Evolutionary conservation across 1,139 yeast species (phyloP), one percentile per base, ranked within the genome.

Genomic region (Magnusiomyces suaveolens): DNA sequence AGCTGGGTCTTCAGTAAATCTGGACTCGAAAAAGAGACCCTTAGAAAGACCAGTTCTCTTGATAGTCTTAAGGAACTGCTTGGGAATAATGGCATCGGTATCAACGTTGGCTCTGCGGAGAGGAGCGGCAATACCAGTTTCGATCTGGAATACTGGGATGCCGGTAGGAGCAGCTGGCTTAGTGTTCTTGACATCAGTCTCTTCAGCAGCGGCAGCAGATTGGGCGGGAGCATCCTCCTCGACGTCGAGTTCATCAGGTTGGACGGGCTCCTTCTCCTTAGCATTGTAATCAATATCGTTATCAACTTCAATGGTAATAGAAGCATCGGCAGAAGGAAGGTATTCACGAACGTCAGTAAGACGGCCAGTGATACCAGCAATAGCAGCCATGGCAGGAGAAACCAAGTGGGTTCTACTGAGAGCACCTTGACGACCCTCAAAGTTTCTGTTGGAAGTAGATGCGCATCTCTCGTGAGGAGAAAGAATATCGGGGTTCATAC

Each of bases 331-430:
- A 56, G 75, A 71, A 61, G 80, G 85, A 58, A 82, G 76, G 69
- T 79, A 87, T 58, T 87, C 85, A 72, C 98, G 84, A 62, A 89
- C 90, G 69, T 92, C 98, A 51, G 87, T 80, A 66, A 92, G 84
- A 67, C 84, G 90, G 62, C 98, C 98, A 57, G 80, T 81, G 61
- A 92, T 84, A 64, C 94, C 97, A 36, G 98, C 97, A 41, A 97
- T 97, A 24, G 98, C 98, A 51, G 98, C 97, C 98, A 92, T 92
- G 36, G 96, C 96, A 41, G 98, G 98, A 18, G 97, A 88, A 95
- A 90, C 88, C 69, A 92, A 79, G 69, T 92, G 98, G 25, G 97
- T 92, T 75, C 98, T 82, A 18, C 96, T 88, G 57, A 74, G 75
- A 52, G 96, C 96, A 74, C 98, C 98, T 77, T 92, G 98, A 74